These are phyloP conservation scores for Chaetomium cochliodes DNA, from an alignment of 495 filamentous ascomycete species.

Conservation along the genomic window DNA sequence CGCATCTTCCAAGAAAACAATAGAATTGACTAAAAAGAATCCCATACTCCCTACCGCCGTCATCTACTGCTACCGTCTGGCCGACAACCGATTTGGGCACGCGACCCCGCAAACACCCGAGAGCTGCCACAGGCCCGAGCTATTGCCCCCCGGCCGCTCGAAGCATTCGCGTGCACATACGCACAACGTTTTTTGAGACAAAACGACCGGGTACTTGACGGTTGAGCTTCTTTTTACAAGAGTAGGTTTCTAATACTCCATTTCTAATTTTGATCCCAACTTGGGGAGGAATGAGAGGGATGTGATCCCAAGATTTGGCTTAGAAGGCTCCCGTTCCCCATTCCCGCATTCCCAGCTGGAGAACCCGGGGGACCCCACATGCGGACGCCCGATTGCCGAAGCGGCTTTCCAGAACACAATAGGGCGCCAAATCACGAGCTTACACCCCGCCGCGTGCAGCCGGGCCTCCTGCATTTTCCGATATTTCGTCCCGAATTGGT, in stretches of 20 bases:
- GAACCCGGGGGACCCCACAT: constrained; percentile 4
- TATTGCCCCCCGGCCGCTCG: neutral
- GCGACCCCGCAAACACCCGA: constrained; percentile 28
- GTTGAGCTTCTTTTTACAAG: neutral
- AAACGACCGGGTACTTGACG: neutral
- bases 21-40: neutral
- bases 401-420: neutral
- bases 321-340: constrained; percentile 1
- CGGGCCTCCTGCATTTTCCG: constrained; percentile 21
- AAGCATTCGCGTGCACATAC: neutral
- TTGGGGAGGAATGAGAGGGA: too few species aligned
- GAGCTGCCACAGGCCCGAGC: neutral
- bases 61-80: constrained; percentile 15
- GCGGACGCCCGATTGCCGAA: constrained; percentile 18
- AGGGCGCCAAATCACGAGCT: neutral
- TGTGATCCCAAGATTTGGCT: neutral
- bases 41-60: constrained; percentile 8
- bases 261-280: neutral
- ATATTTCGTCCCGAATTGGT: neutral
- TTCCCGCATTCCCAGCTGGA: constrained; percentile 4
- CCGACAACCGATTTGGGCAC: constrained; percentile 23
- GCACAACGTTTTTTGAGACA: neutral
- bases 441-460: constrained; percentile 14
- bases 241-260: neutral
- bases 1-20: neutral